These are phyloP conservation scores for Tuctoria greenei DNA, from an alignment of 176 grass and related monocot genomes.

Conservation along the genomic window DNA sequence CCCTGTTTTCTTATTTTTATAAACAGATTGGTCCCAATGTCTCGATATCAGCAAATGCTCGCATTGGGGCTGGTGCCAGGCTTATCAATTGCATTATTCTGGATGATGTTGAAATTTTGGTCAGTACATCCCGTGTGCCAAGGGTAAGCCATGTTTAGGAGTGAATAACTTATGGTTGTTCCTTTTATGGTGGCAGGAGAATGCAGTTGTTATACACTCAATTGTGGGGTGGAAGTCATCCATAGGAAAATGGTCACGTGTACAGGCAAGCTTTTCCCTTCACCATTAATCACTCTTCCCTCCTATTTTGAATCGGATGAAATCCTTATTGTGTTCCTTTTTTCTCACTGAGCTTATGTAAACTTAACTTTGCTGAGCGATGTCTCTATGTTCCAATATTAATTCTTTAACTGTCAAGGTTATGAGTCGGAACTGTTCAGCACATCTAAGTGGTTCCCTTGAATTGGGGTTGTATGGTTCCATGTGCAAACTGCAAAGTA, in stretches of 20 bases:
- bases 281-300: neutral
- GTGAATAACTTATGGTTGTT: constrained; percentile 18
- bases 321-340: neutral
- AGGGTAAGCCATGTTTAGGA: constrained; percentile 13
- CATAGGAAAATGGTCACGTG: constrained; percentile 96
- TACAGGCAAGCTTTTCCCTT: constrained; percentile 68
- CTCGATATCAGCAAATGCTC: constrained; percentile 96
- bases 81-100: constrained; percentile 98
- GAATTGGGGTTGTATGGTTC: neutral
- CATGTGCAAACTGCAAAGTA: constrained; percentile 9
- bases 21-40: constrained; percentile 99
- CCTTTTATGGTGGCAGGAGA: constrained; percentile 59
- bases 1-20: neutral
- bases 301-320: neutral
- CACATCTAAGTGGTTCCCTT: neutral
- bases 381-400: neutral
- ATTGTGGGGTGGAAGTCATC: constrained; percentile 96
- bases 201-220: constrained; percentile 97
- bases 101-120: constrained; percentile 99
- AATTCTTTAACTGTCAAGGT: constrained; percentile 3
- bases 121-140: constrained; percentile 32
- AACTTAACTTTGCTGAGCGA: neutral
- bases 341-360: neutral
- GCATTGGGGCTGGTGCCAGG: constrained; percentile 90
- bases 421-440: constrained; percentile 2